phyloP scores from a whole-genome alignment of 176 grass and related monocot species.

The Echinochloa phyllopogon region DNA sequence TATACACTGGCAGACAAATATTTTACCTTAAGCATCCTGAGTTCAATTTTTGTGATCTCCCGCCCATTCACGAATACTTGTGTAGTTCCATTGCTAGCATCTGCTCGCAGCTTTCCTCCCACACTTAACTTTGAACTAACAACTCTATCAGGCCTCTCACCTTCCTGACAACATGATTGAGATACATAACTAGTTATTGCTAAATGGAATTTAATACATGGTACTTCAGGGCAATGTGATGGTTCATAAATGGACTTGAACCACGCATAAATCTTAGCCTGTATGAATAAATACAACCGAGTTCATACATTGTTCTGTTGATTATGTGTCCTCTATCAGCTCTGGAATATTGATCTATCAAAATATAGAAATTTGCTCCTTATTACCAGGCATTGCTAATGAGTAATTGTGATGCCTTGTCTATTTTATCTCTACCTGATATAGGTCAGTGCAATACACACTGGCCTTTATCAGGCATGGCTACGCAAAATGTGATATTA shows the following conservation, averaged over 20 bases:
- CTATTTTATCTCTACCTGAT: neutral
- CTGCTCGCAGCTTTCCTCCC: constrained; percentile 54
- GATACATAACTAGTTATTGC: neutral
- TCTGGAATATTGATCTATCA: neutral
- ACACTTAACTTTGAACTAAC: constrained; percentile 76
- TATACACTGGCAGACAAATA: neutral
- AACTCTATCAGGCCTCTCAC: constrained; percentile 64
- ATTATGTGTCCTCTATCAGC: neutral
- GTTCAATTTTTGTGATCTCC: constrained; percentile 71
- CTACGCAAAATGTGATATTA: neutral
- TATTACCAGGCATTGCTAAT: neutral
- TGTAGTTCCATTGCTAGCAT: constrained; percentile 75
- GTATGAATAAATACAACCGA: neutral
- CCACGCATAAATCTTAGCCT: neutral
- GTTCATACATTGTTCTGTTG: neutral
- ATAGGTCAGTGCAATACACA: neutral
- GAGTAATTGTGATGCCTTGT: too few relatives aligned
- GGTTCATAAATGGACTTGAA: neutral
- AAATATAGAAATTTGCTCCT: neutral
- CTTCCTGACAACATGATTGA: constrained; percentile 50
- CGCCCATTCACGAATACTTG: constrained; percentile 76
- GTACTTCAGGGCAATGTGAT: neutral
- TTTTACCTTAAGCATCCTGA: constrained; percentile 67
- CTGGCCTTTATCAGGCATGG: neutral
- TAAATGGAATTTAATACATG: neutral